phyloP scores from a whole-genome alignment of 345 rosid species.

The Eucalyptus curtisii region DNA sequence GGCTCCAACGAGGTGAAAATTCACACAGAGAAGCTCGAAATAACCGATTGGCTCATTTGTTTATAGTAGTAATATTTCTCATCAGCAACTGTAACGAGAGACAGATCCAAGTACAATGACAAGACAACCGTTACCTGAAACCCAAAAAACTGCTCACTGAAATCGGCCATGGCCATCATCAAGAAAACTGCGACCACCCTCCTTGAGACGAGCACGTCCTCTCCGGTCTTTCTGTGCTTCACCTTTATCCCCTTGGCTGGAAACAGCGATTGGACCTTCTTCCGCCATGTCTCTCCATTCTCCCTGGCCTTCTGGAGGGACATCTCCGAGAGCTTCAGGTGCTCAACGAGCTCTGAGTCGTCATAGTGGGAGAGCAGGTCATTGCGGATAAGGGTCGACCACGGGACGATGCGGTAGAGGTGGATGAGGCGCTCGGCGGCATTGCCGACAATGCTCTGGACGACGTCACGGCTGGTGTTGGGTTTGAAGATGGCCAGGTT shows the following conservation, averaged over 20 bases:
- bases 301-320: constrained; percentile 52
- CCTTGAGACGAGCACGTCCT: constrained; percentile 51
- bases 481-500: constrained; percentile 88
- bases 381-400: constrained; percentile 68
- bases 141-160: constrained; percentile 75
- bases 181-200: constrained; percentile 55
- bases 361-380: constrained; percentile 64
- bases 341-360: constrained; percentile 52
- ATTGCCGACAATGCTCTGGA: constrained; percentile 58
- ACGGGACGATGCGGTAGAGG: constrained; percentile 65
- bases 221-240: constrained; percentile 72
- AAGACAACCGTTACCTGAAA: background rate
- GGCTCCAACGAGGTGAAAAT: background rate
- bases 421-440: constrained; percentile 74
- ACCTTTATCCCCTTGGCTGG: constrained; percentile 46
- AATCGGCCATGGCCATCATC: constrained; percentile 81
- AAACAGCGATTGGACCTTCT: constrained; percentile 39
- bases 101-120: background rate
- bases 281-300: constrained; percentile 68
- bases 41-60: background rate
- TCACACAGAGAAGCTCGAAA: background rate
- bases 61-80: background rate
- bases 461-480: constrained; percentile 68
- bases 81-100: background rate
- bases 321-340: constrained; percentile 36